Evolutionary conservation across 163 green algal genomes (phyloP), one percentile per base, ranked within the genome.

Genomic region (Coccomyxa subellipsoidea): DNA sequence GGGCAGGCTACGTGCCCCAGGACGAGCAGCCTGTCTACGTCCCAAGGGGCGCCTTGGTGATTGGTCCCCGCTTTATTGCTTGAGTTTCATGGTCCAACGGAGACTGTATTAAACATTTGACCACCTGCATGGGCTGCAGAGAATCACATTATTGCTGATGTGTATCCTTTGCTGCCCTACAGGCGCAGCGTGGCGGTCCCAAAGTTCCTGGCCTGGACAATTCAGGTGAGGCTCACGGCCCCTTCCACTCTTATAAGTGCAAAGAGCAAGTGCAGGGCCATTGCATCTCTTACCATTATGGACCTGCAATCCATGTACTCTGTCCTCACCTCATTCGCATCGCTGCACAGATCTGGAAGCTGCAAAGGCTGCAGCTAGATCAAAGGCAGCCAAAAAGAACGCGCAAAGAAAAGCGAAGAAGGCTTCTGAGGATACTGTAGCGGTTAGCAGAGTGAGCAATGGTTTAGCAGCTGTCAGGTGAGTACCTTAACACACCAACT

Each of bases 1-100:
- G 91, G n/a, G 86, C 93, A 18, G 95, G 95, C n/a, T 98, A 97
- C 78, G 84, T 91, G 7, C 94, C 95, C 4, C 95, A 97, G 87
- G 95, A 98, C 5, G 94, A 98, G 85, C 93, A 97, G 86, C 90
- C 88, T 6, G 80, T 92, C 0, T 98, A 98, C 82, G 80, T 91
- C n/a, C 90, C 89, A 0, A 82, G 77, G n/a, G 88, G 88, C 8
- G 79, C 86, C 0, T 38, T 90, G 90, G 93, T 95, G 80, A 86
- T 84, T 31, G 40, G 15, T 79, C 12, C 35, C 25, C 25, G 31
- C 15, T 25, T 79, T 7, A 8, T 9, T 80, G 29, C 36, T 39
- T 39, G 7, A 76, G 47, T 12, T 32, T 72, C 25, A 29, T 34
- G 32, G 27, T n/a, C n/a, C n/a, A n/a, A n/a, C n/a, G n/a, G n/a